Evolutionary conservation across 2,329 filamentous ascomycete species (phyloP).

Genomic region (Cladophialophora psammophila): DNA sequence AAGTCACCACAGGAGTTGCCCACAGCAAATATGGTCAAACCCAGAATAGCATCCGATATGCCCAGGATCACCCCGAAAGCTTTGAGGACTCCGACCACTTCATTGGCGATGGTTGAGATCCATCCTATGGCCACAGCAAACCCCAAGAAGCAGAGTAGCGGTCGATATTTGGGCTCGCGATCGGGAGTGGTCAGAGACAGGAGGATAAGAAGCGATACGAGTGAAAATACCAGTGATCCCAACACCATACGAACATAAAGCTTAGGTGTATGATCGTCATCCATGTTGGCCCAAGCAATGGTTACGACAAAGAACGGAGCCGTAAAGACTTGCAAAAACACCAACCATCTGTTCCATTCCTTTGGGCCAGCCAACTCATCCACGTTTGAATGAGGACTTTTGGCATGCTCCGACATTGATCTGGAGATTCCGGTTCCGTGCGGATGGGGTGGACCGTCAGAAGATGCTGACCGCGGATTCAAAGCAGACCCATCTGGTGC

Average conservation of each 20-base stretch:
- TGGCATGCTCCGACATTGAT: slow-evolving; percentile 51
- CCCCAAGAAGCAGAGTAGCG: slow-evolving; percentile 83
- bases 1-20: slow-evolving; percentile 95
- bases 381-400: slow-evolving; percentile 45
- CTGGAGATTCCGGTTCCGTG: slow-evolving; percentile 29
- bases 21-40: slow-evolving; percentile 93
- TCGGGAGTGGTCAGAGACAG: slow-evolving; percentile 72
- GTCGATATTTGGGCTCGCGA: slow-evolving; percentile 74
- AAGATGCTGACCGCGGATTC: slow-evolving; percentile 29
- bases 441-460: slow-evolving; percentile 29
- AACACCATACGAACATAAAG: slow-evolving; percentile 66
- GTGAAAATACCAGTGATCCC: slow-evolving; percentile 72
- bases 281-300: slow-evolving; percentile 68
- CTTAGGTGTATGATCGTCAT: slow-evolving; percentile 53
- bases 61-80: slow-evolving; percentile 88
- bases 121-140: slow-evolving; percentile 92
- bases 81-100: slow-evolving; percentile 95
- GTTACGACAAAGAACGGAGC: slow-evolving; percentile 83
- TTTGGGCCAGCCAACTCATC: slow-evolving; percentile 49
- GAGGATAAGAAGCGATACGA: slow-evolving; percentile 70
- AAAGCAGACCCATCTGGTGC: slow-evolving; percentile 49
- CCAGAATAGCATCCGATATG: slow-evolving; percentile 88
- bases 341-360: slow-evolving; percentile 90
- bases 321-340: slow-evolving; percentile 82
- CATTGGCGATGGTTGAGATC: slow-evolving; percentile 94